Conservation (phyloP, 495 filamentous ascomycete genomes). For the Ramalina intermedia region DNA sequence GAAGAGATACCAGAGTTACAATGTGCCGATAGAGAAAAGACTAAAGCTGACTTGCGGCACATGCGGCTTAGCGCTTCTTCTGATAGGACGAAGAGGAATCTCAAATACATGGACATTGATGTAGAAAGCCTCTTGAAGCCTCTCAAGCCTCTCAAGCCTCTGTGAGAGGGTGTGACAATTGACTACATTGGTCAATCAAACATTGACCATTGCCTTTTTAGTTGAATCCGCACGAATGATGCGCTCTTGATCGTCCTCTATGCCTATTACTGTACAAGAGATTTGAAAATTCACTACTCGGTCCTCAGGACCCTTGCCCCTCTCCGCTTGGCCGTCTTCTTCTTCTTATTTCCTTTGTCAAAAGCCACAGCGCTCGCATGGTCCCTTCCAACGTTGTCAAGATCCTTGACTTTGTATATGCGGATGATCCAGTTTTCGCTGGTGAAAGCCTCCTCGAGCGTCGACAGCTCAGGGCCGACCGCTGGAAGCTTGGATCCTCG, state of each 20-base stretch:
- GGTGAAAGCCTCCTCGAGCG: slow-evolving; percentile 91
- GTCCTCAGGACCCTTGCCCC: slow-evolving; percentile 70
- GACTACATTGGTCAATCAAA: too few relatives aligned
- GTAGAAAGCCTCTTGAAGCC: too few relatives aligned
- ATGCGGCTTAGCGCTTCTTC: too few relatives aligned
- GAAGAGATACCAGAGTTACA: too few relatives aligned
- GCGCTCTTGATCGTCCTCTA: not conserved
- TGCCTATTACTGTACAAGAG: slow-evolving; percentile 2
- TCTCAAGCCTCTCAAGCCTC: too few relatives aligned
- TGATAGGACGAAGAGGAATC: too few relatives aligned
- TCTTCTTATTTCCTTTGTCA: slow-evolving; percentile 88
- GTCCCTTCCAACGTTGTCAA: slow-evolving; percentile 89
- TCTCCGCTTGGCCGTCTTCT: slow-evolving; percentile 65
- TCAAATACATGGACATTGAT: too few relatives aligned
- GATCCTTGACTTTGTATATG: slow-evolving; percentile 98
- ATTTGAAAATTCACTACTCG: slow-evolving; percentile 42
- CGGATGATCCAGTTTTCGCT: slow-evolving; percentile 99
- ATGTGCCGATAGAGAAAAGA: too few relatives aligned
- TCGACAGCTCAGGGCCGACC: slow-evolving; percentile 72
- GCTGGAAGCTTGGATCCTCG: slow-evolving; percentile 69
- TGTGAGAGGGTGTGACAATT: too few relatives aligned
- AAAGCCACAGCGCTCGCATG: slow-evolving; percentile 75
- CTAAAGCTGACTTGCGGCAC: too few relatives aligned
- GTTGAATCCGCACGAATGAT: not conserved
- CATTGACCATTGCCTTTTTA: too few relatives aligned